Evolutionary conservation across 305 asterid genomes (phyloP).

Genomic region (Plantago lanceolata): DNA sequence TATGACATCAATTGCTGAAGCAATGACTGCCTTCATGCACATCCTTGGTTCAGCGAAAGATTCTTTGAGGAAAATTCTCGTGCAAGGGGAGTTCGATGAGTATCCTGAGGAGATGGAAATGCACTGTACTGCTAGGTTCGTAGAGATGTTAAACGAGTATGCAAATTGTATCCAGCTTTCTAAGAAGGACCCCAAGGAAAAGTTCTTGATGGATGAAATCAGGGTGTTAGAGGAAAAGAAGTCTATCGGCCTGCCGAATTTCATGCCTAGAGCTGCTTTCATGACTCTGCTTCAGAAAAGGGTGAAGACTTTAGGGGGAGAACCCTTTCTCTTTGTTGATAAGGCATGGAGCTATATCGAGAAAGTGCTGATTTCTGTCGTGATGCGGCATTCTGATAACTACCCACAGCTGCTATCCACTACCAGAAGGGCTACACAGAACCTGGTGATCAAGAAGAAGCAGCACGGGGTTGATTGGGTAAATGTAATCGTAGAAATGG

Average conservation of each 20-base stretch:
- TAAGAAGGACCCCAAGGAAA: not conserved
- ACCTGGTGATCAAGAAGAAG: slow-evolving; percentile 9
- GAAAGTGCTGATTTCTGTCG: not conserved
- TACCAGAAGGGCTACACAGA: slow-evolving; percentile 21
- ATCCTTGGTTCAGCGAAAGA: slow-evolving; percentile 19
- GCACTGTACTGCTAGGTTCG: slow-evolving; percentile 31
- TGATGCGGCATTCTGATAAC: slow-evolving; percentile 25
- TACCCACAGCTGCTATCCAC: slow-evolving; percentile 24
- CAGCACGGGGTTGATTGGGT: slow-evolving; percentile 17
- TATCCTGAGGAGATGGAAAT: slow-evolving; percentile 23
- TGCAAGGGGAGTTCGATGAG: slow-evolving; percentile 30
- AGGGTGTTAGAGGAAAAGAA: slow-evolving; percentile 27
- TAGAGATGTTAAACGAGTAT: slow-evolving; percentile 19
- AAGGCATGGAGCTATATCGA: slow-evolving; percentile 23
- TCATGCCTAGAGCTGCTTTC: slow-evolving; percentile 25
- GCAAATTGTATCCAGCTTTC: slow-evolving; percentile 10
- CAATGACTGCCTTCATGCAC: slow-evolving; percentile 22
- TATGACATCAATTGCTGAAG: slow-evolving; percentile 25
- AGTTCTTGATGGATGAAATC: slow-evolving; percentile 25
- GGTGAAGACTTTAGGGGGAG: slow-evolving; percentile 1
- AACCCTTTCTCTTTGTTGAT: slow-evolving; percentile 12
- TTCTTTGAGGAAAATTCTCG: slow-evolving; percentile 25
- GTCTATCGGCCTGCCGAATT: slow-evolving; percentile 15
- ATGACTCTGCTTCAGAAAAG: slow-evolving; percentile 5
- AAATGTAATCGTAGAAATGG: slow-evolving; percentile 15